Evolutionary conservation across 2,329 filamentous ascomycete species (phyloP).

Genomic region (Ascosphaera apis): DNA sequence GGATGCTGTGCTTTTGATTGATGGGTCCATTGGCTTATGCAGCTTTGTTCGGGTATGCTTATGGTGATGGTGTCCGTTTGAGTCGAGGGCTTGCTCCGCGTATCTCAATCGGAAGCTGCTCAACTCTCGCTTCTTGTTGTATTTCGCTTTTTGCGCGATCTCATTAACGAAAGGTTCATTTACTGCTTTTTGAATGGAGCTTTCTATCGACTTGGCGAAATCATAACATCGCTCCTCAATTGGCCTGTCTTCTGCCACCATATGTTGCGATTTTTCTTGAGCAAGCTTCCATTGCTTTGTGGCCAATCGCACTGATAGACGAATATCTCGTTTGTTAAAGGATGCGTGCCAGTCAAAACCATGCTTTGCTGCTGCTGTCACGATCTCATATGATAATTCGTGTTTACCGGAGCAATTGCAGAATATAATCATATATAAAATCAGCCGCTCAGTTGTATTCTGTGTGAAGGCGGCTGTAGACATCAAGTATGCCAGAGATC

Average conservation of each 20-base stretch:
- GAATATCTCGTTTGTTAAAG: slow-evolving; percentile 11
- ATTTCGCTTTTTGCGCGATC: neutral
- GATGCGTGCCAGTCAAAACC: slow-evolving; percentile 13
- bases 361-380: slow-evolving; percentile 14
- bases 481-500: slow-evolving; percentile 15
- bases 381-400: slow-evolving; percentile 12
- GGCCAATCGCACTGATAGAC: slow-evolving; percentile 7
- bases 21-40: too few species aligned
- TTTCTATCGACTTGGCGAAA: slow-evolving; percentile 12
- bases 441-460: slow-evolving; percentile 12
- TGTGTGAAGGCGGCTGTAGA: slow-evolving; percentile 10
- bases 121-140: neutral
- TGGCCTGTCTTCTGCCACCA: slow-evolving; percentile 6
- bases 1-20: too few species aligned
- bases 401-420: slow-evolving; percentile 14
- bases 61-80: neutral
- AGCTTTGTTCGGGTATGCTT: too few species aligned
- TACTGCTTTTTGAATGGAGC: slow-evolving; percentile 7
- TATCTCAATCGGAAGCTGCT: neutral
- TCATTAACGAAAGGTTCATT: neutral
- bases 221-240: slow-evolving; percentile 13
- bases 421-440: slow-evolving; percentile 17
- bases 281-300: slow-evolving; percentile 10
- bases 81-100: neutral
- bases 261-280: too few species aligned